Conservation (phyloP, 345 rosid species). For the Hirschfeldia incana region DNA sequence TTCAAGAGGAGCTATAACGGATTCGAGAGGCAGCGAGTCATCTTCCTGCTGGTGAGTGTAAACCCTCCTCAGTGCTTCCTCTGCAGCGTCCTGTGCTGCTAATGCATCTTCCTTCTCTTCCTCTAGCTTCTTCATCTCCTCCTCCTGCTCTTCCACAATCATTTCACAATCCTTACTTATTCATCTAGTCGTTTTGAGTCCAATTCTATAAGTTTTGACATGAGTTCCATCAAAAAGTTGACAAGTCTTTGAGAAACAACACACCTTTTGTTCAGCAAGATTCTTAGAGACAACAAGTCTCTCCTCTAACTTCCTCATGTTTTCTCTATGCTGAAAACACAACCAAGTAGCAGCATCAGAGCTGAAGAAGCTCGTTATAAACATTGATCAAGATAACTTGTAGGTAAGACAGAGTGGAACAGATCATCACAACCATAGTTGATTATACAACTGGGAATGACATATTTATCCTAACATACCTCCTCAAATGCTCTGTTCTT, state of each 20-base stretch:
- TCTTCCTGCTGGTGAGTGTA: conserved; percentile 68
- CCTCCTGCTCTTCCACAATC: conserved; percentile 49
- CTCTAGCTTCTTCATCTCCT: conserved; percentile 65
- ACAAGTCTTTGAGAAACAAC: background rate
- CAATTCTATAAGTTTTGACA: background rate
- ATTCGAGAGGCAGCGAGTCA: conserved; percentile 58
- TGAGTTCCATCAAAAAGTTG: background rate
- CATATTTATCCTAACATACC: conserved; percentile 43
- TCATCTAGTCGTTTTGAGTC: background rate
- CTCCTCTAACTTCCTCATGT: conserved; percentile 53
- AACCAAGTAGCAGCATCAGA: conserved; percentile 11
- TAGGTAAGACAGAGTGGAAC: background rate
- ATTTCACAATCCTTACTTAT: background rate
- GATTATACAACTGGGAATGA: background rate
- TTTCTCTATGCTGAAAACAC: conserved; percentile 54
- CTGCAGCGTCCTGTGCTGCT: conserved; percentile 89
- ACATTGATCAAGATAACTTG: conserved; percentile 9
- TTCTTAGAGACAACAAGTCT: conserved; percentile 54
- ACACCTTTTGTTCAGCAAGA: conserved; percentile 66
- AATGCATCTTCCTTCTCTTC: conserved; percentile 76
- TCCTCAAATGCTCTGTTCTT: conserved; percentile 70
- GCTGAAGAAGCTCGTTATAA: background rate
- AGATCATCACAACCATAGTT: background rate
- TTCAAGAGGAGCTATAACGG: conserved; percentile 82
- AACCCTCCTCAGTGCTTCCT: conserved; percentile 77